These are phyloP conservation scores for Penicillium italicum DNA, from an alignment of 2,329 filamentous ascomycete species.

Conservation along the genomic window DNA sequence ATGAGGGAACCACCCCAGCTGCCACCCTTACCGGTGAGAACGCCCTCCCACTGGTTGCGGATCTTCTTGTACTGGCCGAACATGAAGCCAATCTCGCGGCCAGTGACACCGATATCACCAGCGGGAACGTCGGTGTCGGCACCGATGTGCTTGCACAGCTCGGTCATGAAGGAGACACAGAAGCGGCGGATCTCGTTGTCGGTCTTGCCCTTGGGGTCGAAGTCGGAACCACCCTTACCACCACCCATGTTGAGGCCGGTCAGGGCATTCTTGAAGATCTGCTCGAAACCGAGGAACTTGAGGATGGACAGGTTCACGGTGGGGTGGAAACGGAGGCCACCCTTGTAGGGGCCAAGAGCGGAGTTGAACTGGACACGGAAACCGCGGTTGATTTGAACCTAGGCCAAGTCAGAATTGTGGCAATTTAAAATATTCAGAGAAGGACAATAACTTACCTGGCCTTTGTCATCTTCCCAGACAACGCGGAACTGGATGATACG, in stretches of 20 bases:
- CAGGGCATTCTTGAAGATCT: slow-evolving; percentile 99
- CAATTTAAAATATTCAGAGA: neutral
- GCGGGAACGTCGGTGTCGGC: slow-evolving; percentile 94
- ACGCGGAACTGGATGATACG: slow-evolving; percentile 96
- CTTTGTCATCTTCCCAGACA: slow-evolving; percentile 92
- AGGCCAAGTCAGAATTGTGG: slow-evolving; percentile 12
- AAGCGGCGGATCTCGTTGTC: slow-evolving; percentile 97
- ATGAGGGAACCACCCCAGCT: slow-evolving; percentile 92
- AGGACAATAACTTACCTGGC: slow-evolving; percentile 40
- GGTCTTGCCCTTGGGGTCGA: slow-evolving; percentile 97
- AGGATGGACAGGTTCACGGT: slow-evolving; percentile 62
- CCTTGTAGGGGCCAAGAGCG: slow-evolving; percentile 95
- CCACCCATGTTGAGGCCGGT: slow-evolving; percentile 95
- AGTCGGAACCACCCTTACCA: slow-evolving; percentile 96
- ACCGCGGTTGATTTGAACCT: slow-evolving; percentile 87
- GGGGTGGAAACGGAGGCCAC: slow-evolving; percentile 91
- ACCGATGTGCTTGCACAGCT: slow-evolving; percentile 93
- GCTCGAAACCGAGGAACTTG: slow-evolving; percentile 98
- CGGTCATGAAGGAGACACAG: slow-evolving; percentile 93
- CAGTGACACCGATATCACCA: slow-evolving; percentile 91
- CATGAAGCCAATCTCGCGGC: slow-evolving; percentile 89
- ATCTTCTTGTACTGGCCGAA: slow-evolving; percentile 90
- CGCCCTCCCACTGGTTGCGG: slow-evolving; percentile 89
- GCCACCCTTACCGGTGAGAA: slow-evolving; percentile 92
- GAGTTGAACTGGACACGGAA: slow-evolving; percentile 99